A percentile compares a stretch with the other conserved stretches of the same genome.
Conservation (phyloP, 768 basidiomycete species). For the Kwoniella botswanensis region DNA sequence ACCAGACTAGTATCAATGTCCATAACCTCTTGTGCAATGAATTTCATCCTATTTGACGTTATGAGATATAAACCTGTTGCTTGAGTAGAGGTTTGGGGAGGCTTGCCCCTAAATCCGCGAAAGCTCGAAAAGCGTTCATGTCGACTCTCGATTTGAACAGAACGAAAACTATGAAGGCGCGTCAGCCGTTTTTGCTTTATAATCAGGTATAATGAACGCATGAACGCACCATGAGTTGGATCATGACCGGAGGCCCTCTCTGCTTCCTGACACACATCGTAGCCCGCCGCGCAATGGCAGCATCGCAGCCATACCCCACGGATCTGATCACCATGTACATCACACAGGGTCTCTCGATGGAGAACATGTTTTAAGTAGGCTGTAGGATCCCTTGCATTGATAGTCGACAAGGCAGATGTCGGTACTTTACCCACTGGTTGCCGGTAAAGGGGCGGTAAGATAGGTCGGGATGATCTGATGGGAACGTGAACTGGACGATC, state of each 20-base stretch:
- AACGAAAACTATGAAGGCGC: conserved; percentile 66
- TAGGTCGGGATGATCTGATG: conserved; percentile 64
- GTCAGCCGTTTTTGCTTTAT: not conserved
- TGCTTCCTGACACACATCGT: conserved; percentile 84
- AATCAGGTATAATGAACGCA: not conserved
- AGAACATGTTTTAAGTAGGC: conserved; percentile 51
- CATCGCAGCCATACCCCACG: conserved; percentile 90
- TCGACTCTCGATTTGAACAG: conserved; percentile 85
- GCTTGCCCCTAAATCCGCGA: conserved; percentile 65
- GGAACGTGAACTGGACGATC: conserved; percentile 74
- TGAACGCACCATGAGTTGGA: conserved; percentile 65
- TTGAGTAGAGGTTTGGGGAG: conserved; percentile 67
- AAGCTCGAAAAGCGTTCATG: conserved; percentile 71
- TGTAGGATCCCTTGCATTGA: conserved; percentile 31
- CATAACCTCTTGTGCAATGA: not conserved
- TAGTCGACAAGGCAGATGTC: conserved; percentile 18
- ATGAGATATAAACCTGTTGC: conserved; percentile 65
- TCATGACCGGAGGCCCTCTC: conserved; percentile 82
- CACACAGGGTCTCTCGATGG: conserved; percentile 71
- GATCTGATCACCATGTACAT: conserved; percentile 81
- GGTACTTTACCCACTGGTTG: conserved; percentile 36
- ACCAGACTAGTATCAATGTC: not conserved
- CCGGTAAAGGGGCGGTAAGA: conserved; percentile 67
- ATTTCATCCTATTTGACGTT: not conserved
- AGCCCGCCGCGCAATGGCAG: conserved; percentile 72